A percentile compares a stretch with the other conserved stretches of the same genome.
Evolutionary conservation across 495 filamentous ascomycete genomes (phyloP).

Genomic region (Penicillium samsonianum): DNA sequence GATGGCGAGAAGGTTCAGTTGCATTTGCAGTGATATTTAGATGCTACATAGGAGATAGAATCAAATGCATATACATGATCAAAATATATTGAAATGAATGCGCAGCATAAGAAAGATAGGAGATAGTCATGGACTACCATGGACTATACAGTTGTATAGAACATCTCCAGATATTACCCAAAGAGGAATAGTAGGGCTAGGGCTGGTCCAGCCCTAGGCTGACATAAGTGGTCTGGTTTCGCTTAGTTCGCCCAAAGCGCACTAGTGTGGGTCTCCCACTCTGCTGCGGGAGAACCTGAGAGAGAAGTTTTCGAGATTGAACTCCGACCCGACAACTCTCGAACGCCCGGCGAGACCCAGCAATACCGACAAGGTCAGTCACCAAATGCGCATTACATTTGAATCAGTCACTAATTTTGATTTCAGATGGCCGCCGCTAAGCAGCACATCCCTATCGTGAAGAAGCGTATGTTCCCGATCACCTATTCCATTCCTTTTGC

Average conservation of each 20-base stretch:
- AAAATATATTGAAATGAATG: background rate
- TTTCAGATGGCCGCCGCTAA: conserved; percentile 94
- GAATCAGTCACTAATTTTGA: conserved; percentile 18
- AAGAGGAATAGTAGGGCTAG: conserved; percentile 28
- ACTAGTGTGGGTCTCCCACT: conserved; percentile 43
- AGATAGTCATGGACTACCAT: background rate
- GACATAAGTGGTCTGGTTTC: conserved; percentile 30
- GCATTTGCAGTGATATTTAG: conserved; percentile 23
- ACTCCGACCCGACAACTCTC: conserved; percentile 52
- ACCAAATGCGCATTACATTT: conserved; percentile 8
- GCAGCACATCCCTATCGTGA: conserved; percentile 98
- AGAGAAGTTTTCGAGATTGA: conserved; percentile 48
- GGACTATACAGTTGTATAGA: background rate
- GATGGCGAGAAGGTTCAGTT: conserved; percentile 48
- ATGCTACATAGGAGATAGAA: background rate
- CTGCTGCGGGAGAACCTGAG: conserved; percentile 23
- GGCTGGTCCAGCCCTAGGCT: conserved; percentile 25
- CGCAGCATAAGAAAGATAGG: background rate
- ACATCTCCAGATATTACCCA: background rate
- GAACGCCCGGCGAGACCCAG: conserved; percentile 48
- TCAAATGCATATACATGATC: background rate
- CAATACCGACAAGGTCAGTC: conserved; percentile 50
- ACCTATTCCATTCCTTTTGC: conserved; percentile 17
- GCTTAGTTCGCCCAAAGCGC: conserved; percentile 44
- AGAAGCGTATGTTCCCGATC: conserved; percentile 83